These are phyloP conservation scores for Paralagenidium karlingii DNA, from an alignment of 352 stramenopile genomes.

Conservation along the genomic window DNA sequence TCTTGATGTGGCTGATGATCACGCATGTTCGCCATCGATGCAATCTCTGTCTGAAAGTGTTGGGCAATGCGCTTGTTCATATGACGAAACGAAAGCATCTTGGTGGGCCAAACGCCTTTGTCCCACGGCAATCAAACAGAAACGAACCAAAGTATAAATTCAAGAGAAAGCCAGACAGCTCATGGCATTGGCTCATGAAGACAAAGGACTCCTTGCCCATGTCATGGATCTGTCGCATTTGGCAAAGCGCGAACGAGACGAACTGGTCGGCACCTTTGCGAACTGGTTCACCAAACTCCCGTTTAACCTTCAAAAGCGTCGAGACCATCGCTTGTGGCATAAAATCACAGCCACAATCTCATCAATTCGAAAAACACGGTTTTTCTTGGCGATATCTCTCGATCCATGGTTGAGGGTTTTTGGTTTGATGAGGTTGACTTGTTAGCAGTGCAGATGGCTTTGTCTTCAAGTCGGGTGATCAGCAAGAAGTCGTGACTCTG, in stretches of 20 bases:
- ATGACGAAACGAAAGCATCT: conserved; percentile 6
- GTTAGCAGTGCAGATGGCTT: conserved; percentile 77
- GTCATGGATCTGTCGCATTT: conserved; percentile 76
- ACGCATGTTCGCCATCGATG: conserved; percentile 80
- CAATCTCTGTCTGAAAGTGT: conserved; percentile 88
- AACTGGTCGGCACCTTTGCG: conserved; percentile 76
- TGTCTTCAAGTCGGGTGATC: conserved; percentile 92
- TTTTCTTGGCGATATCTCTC: not conserved
- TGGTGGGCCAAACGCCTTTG: not conserved
- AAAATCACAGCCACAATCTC: conserved; percentile 86
- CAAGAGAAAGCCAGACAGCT: conserved; percentile 56
- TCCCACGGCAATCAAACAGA: conserved; percentile 12
- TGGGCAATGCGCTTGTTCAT: conserved; percentile 86
- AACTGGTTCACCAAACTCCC: conserved; percentile 55
- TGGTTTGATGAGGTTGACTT: conserved; percentile 34
- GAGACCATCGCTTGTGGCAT: conserved; percentile 84
- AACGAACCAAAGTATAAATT: conserved; percentile 78
- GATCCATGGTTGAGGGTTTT: not conserved
- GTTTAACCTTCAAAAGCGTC: conserved; percentile 74
- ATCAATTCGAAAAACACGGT: conserved; percentile 94
- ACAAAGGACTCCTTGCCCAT: conserved; percentile 33
- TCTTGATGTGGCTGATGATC: conserved; percentile 84
- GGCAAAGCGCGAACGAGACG: conserved; percentile 84
- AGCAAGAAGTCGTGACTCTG: conserved; percentile 78
- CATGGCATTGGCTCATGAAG: conserved; percentile 59